Conservation (phyloP, 495 filamentous ascomycete genomes). For the Hypomontagnella submonticulosa region DNA sequence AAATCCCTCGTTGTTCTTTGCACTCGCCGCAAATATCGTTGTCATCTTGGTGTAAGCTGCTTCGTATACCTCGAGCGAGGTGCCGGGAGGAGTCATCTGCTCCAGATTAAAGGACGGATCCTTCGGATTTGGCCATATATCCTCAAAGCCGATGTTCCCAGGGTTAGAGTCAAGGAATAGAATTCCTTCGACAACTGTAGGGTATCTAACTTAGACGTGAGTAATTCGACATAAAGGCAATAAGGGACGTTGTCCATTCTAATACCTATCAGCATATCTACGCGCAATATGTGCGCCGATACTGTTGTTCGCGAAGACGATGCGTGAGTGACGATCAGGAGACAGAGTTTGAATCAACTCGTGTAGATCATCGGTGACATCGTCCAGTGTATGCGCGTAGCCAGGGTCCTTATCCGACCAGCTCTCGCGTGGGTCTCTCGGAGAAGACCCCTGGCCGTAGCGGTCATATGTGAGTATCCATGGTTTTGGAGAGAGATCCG, state of each 20-base stretch:
- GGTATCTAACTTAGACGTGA: slow-evolving; percentile 19
- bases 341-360: slow-evolving; percentile 29
- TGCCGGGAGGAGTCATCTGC: slow-evolving; percentile 30
- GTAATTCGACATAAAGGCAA: not conserved
- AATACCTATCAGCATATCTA: slow-evolving; percentile 36
- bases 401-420: slow-evolving; percentile 36
- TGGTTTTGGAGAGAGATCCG: slow-evolving; percentile 26
- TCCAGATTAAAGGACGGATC: slow-evolving; percentile 35
- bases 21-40: slow-evolving; percentile 54
- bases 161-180: slow-evolving; percentile 34
- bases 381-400: slow-evolving; percentile 35
- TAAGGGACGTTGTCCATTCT: not conserved
- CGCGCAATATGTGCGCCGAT: slow-evolving; percentile 36
- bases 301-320: slow-evolving; percentile 35
- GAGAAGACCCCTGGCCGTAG: slow-evolving; percentile 29
- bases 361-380: slow-evolving; percentile 38
- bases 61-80: slow-evolving; percentile 36
- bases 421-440: slow-evolving; percentile 37
- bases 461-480: slow-evolving; percentile 40
- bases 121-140: slow-evolving; percentile 40
- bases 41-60: slow-evolving; percentile 37
- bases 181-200: slow-evolving; percentile 30
- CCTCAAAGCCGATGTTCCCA: slow-evolving; percentile 34
- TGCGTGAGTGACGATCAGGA: slow-evolving; percentile 22
- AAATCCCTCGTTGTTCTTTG: slow-evolving; percentile 60